Evolutionary conservation across 441 rosid genomes (phyloP), one percentile per base, ranked within the genome.

Genomic region (Melastoma candidum): DNA sequence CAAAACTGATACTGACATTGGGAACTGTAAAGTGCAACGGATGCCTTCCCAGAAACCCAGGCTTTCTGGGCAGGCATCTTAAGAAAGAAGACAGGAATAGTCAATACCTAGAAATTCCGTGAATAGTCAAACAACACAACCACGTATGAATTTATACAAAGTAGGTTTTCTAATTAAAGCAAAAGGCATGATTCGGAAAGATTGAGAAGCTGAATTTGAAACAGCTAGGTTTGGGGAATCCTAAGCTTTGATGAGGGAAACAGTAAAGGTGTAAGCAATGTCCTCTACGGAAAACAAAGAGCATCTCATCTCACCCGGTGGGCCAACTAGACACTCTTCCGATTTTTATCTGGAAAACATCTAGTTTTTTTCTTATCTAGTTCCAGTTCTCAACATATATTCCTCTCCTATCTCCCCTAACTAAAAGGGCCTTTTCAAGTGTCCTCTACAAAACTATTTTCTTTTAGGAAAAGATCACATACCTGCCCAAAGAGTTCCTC

Each of bases 161-260:
- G 72, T 56, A 39, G 63, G 56, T 58, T 57, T 61, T 72, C 47
- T 66, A 59, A 69, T 59, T 67, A 36, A 57, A 59, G 61, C 55
- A 57, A 61, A 25, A 47, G 47, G 22, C 14, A 7, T 24, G 7
- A 24, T 27, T 9, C 11, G 7, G 39, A 56, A 45, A 46, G 48
- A 55, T 44, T 55, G 9, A 52, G 45, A 58, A 47, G 51, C 53
- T 61, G 50, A 64, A 69, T 57, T 61, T 45, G 58, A 52, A 64
- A 77, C 41, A 32, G 41, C 41, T 4, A 32, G 8, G 41, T 32
- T 75, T 70, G 72, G 81, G 57, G 81, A 76, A 80, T 78, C 84
- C 79, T 53, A 71, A 74, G 80, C 76, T 68, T 32, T 63, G 76
- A 66, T 58, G 58, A 56, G 26, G 26, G 72, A 54, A 53, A 64